Evolutionary conservation across 1,284 basidiomycete genomes (phyloP).

Genomic region (Athelia sp.): DNA sequence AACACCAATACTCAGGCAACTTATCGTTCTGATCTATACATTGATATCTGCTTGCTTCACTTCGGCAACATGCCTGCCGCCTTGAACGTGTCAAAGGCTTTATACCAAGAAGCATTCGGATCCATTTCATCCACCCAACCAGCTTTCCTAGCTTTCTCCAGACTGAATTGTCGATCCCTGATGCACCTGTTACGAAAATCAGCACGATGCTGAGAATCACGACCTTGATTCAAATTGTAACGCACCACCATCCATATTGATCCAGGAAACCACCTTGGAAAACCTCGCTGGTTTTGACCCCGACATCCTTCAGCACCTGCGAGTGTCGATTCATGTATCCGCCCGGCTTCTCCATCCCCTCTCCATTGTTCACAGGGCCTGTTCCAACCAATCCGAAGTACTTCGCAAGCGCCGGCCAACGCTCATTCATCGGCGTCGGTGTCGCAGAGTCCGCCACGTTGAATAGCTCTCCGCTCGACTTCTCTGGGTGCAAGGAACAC

Average conservation of each 20-base stretch:
- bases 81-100: constrained; percentile 11
- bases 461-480: constrained; percentile 10
- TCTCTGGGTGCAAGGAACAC: constrained; percentile 13
- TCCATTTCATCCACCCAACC: constrained; percentile 13
- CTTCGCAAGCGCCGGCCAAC: constrained; percentile 11
- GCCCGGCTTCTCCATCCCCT: constrained; percentile 6
- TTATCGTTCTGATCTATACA: no score
- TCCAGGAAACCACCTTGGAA: constrained; percentile 8
- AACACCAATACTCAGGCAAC: no score
- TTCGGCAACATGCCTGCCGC: constrained; percentile 9
- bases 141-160: constrained; percentile 11
- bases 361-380: constrained; percentile 4
- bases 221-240: not conserved
- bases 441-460: constrained; percentile 11
- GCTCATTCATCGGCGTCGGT: constrained; percentile 11
- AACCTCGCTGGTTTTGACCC: constrained; percentile 10
- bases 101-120: constrained; percentile 10
- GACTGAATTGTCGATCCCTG: constrained; percentile 11
- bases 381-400: constrained; percentile 13
- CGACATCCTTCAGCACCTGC: constrained; percentile 8
- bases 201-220: no score
- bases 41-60: no score
- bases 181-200: no score
- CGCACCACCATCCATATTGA: constrained; percentile 7
- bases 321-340: constrained; percentile 10